A percentile compares a stretch with the other conserved stretches of the same genome.
These are phyloP conservation scores for Stachybotrys chlorohalonatus DNA, from an alignment of 2,329 filamentous ascomycete species.

Conservation along the genomic window DNA sequence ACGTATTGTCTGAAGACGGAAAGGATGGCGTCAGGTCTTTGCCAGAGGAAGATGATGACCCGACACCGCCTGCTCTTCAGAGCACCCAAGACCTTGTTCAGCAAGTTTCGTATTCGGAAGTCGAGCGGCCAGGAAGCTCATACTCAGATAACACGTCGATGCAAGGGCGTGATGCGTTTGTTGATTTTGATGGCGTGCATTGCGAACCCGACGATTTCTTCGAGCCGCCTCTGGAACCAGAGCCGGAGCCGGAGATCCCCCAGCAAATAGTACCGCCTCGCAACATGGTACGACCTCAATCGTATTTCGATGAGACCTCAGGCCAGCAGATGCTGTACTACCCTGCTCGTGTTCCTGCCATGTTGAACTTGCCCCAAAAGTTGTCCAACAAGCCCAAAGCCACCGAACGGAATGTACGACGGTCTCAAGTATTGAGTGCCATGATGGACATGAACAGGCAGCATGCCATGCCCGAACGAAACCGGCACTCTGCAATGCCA, in stretches of 20 bases:
- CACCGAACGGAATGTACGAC: slow-evolving; percentile 56
- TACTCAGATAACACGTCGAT: slow-evolving; percentile 54
- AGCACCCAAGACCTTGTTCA: slow-evolving; percentile 7
- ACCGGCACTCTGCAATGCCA: slow-evolving; percentile 5
- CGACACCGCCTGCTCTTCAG: not conserved
- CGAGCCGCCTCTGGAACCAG: slow-evolving; percentile 9
- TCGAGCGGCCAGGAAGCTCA: slow-evolving; percentile 30
- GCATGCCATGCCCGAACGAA: slow-evolving; percentile 12
- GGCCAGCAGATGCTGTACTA: slow-evolving; percentile 87
- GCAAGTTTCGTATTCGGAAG: slow-evolving; percentile 5
- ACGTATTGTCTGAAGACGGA: not conserved
- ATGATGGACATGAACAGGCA: slow-evolving; percentile 31
- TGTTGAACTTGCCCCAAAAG: slow-evolving; percentile 86
- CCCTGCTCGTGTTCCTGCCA: slow-evolving; percentile 84
- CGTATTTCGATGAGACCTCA: slow-evolving; percentile 54
- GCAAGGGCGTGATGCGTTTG: slow-evolving; percentile 60
- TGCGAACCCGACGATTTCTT: slow-evolving; percentile 35
- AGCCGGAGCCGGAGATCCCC: slow-evolving; percentile 6
- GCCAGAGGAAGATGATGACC: not conserved
- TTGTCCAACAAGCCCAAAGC: slow-evolving; percentile 65
- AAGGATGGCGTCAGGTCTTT: not conserved
- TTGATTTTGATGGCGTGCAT: slow-evolving; percentile 75
- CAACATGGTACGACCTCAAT: slow-evolving; percentile 35
- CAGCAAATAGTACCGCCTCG: slow-evolving; percentile 11
- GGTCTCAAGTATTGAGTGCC: slow-evolving; percentile 62